phyloP scores from a whole-genome alignment of 495 filamentous ascomycete genomes.

The Thermothielavioides terrestris region DNA sequence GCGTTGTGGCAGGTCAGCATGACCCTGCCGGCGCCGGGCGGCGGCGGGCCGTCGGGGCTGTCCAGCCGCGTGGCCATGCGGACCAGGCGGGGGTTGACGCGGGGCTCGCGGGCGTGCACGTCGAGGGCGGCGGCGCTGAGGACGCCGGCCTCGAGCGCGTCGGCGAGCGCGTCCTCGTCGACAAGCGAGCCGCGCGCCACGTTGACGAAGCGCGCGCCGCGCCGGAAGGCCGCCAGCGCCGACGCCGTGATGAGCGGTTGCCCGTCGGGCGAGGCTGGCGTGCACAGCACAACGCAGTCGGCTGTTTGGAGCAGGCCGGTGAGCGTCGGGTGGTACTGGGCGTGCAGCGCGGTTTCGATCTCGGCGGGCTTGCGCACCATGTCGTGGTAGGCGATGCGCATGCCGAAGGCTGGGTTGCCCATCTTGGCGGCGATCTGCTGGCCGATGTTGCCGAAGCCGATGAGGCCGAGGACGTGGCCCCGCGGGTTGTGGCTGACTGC shows the following conservation, averaged over 20 bases:
- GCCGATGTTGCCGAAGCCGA: slow-evolving; percentile 64
- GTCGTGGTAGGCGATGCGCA: slow-evolving; percentile 63
- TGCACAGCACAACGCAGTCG: slow-evolving; percentile 62
- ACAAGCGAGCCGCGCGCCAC: slow-evolving; percentile 63
- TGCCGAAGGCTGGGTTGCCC: slow-evolving; percentile 46
- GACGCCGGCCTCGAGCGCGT: slow-evolving; percentile 48
- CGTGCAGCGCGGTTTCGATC: slow-evolving; percentile 37
- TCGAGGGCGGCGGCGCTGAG: slow-evolving; percentile 55
- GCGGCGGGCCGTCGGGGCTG: slow-evolving; percentile 1
- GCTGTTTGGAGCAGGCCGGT: slow-evolving; percentile 44
- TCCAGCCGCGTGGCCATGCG: slow-evolving; percentile 27
- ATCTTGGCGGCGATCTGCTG: slow-evolving; percentile 57
- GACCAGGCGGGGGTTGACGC: slow-evolving; percentile 39
- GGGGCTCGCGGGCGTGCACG: slow-evolving; percentile 56
- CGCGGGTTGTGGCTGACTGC: slow-evolving; percentile 51
- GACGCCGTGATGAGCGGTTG: slow-evolving; percentile 45
- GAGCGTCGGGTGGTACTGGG: slow-evolving; percentile 44
- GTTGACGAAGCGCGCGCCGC: slow-evolving; percentile 57
- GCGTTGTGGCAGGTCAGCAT: slow-evolving; percentile 64
- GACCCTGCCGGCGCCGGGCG: slow-evolving; percentile 31
- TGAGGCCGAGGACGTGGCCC: slow-evolving; percentile 47
- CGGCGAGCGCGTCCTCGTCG: slow-evolving; percentile 59
- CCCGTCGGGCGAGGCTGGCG: slow-evolving; percentile 50
- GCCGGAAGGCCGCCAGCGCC: slow-evolving; percentile 44
- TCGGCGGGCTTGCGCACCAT: slow-evolving; percentile 45